phyloP scores from a whole-genome alignment of 768 basidiomycete species.

The Russula earlei region DNA sequence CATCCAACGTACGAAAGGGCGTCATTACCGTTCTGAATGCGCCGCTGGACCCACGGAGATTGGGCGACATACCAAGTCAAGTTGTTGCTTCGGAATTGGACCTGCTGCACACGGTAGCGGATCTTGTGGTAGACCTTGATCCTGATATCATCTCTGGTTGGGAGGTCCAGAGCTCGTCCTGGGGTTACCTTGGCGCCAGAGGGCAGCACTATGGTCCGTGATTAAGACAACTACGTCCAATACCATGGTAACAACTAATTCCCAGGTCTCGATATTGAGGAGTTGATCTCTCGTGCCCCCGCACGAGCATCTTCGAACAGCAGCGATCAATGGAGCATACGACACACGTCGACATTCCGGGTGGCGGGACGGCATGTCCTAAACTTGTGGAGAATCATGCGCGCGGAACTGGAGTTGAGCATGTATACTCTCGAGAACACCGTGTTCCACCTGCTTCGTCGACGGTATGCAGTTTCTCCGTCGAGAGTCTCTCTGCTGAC shows the following conservation, averaged over 20 bases:
- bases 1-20: slow-evolving; percentile 33
- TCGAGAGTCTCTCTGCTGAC: background rate
- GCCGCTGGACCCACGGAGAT: slow-evolving; percentile 31
- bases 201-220: slow-evolving; percentile 47
- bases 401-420: slow-evolving; percentile 66
- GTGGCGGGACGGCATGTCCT: slow-evolving; percentile 84
- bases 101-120: slow-evolving; percentile 65
- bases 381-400: slow-evolving; percentile 89
- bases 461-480: slow-evolving; percentile 41
- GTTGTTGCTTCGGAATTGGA: slow-evolving; percentile 64
- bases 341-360: slow-evolving; percentile 73
- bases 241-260: background rate
- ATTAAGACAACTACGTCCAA: background rate
- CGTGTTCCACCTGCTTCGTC: slow-evolving; percentile 67
- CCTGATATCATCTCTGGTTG: slow-evolving; percentile 90
- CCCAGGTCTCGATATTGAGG: slow-evolving; percentile 61
- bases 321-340: slow-evolving; percentile 60
- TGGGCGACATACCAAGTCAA: slow-evolving; percentile 41
- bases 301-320: slow-evolving; percentile 29
- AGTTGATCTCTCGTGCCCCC: slow-evolving; percentile 70
- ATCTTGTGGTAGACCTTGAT: slow-evolving; percentile 66
- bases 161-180: slow-evolving; percentile 82
- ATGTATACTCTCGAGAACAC: slow-evolving; percentile 89
- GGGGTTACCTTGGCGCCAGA: slow-evolving; percentile 82
- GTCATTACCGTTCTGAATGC: slow-evolving; percentile 43